Base-by-base conservation (phyloP, 2,329 filamentous ascomycete species). In the Cryphonectria japonica region DNA sequence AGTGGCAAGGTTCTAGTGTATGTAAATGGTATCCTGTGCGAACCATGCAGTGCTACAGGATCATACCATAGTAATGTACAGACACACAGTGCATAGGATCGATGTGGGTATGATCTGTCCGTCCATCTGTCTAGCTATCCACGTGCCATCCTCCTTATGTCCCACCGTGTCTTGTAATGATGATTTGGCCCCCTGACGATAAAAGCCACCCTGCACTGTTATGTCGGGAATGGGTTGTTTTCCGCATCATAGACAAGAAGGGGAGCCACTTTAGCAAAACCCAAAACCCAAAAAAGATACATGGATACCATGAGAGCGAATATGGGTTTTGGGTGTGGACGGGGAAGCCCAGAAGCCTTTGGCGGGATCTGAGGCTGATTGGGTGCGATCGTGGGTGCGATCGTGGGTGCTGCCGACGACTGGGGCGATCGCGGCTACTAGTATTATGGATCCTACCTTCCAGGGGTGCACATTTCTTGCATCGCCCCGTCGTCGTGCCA, bases 341-440 rank as follows among this genome's bases (percentile, higher is more conserved):
- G 43, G 22, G 43, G 22, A n/a, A 22, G 7, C 46, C 3, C 11
- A 8, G 46, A 8, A 11, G 46, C 6, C 39, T 22, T 16, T 14
- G 61, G 60, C 39, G 34, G 39, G 61, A 64, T 64, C 19, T 32
- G 61, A 64, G 37, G 50, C 39, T 64, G 71, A 69, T 69, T 37
- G n/a, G 41, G 39, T 57, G 71, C 71, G 71, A 72, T 72, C 71
- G 69, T 32, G 57, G 67, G 14, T 14, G 65, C 39, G 71, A 72
- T 72, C 71, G 69, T 32, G 57, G 67, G 14, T 14, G 65, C 39
- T 52, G 52, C 37, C 50, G 34, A 19, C n/a, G 34, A n/a, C 22
- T 59, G 34, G 50, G 65, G n/a, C 65, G 65, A 67, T 67, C 65
- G 64, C 46, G 64, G 46, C 43, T 66, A 34, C 26, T 46, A 50